Base-by-base conservation (phyloP, 768 basidiomycete genomes). In the Xerocomellus amylosporus region DNA sequence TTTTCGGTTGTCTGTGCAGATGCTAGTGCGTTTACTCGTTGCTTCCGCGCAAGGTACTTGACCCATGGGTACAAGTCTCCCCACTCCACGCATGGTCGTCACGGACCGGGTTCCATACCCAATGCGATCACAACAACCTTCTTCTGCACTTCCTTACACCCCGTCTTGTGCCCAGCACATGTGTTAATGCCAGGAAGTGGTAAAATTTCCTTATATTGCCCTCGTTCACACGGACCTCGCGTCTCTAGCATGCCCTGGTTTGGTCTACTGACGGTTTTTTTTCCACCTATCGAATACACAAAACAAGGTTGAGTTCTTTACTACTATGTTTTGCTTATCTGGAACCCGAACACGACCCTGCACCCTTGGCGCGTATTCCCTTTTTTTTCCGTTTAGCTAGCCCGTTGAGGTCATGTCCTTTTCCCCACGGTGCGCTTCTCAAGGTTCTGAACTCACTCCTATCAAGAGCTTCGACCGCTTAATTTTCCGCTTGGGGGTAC, bases 341-440 rank as follows among this genome's bases (percentile, higher is more conserved):
- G 39, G 42, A 28, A 41, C n/a, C 13, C 34, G 31, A 44, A 45
- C 26, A 42, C 20, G 24, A 31, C 31, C n/a, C 30, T 30, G 7
- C 8, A 30, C 9, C 20, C 45, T 40, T 43, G 51, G 41, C 30
- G 12, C 22, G 34, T 31, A 47, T 19, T 46, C 22, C 45, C 14
- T 41, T 17, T 8, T 13, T 19, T 13, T 19, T 37, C 24, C 15
- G 15, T 53, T 59, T 54, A 39, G 26, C 48, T 36, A 26, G 49
- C 49, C 36, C 36, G 36, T 36, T 41, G 48, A 49, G 28, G 19
- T 19, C 36, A 20, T 33, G n/a, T 15, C 20, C 22, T 22, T 39
- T 58, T 46, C 53, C 53, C 52, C 65, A 58, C 62, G 58, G 36
- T 31, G 10, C 39, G 51, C 58, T 65, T 67, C 54, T 55, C 28